A percentile compares a stretch with the other conserved stretches of the same genome.
Conservation (phyloP, 2,329 filamentous ascomycete species). For the Neonectria hederae region DNA sequence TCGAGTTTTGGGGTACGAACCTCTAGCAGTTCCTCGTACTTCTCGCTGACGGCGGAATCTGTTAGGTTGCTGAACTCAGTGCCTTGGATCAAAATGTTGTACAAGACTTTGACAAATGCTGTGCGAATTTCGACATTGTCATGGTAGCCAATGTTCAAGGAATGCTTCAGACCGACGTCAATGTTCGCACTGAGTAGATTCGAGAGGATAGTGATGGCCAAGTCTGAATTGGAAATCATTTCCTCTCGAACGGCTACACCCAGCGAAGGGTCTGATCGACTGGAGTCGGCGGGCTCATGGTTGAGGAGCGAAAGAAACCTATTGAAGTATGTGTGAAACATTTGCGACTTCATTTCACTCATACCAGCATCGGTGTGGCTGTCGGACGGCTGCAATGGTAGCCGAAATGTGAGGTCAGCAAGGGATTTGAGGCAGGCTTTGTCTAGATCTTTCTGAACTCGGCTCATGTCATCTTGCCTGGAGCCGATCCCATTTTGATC, state of each 20-base stretch:
- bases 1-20: constrained; percentile 36
- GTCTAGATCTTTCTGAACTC: constrained; percentile 72
- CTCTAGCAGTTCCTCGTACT: constrained; percentile 72
- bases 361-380: constrained; percentile 72
- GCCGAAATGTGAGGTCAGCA: constrained; percentile 71
- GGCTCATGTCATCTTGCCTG: constrained; percentile 65
- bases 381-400: constrained; percentile 73
- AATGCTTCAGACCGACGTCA: constrained; percentile 76
- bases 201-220: constrained; percentile 73
- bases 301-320: constrained; percentile 73
- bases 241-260: constrained; percentile 61
- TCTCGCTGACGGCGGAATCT: constrained; percentile 73
- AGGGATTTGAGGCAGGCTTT: constrained; percentile 71
- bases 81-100: constrained; percentile 76
- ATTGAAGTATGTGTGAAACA: constrained; percentile 78
- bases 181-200: constrained; percentile 77
- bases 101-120: constrained; percentile 75
- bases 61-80: constrained; percentile 76
- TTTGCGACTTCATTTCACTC: constrained; percentile 74
- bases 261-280: constrained; percentile 40
- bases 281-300: constrained; percentile 60
- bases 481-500: constrained; percentile 53
- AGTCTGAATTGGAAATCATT: constrained; percentile 63
- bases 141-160: constrained; percentile 75
- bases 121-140: constrained; percentile 75